Evolutionary conservation across 192 early-diverging fungal genomes (phyloP), one percentile per base, ranked within the genome.

Genomic region (Backusella luteola): DNA sequence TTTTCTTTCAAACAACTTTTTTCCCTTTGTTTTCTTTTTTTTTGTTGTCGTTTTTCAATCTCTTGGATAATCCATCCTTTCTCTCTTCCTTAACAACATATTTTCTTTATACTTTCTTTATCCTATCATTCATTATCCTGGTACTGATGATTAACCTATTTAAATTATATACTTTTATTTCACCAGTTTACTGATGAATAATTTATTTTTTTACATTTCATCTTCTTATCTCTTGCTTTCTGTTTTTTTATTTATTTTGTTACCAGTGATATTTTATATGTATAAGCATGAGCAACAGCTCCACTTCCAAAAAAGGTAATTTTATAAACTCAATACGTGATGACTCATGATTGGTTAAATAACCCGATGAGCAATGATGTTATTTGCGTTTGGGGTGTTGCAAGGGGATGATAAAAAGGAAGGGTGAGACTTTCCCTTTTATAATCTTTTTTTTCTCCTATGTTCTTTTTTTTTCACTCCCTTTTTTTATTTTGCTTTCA

Each of bases 361-460:
- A 49, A 49, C 46, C 46, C 46, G 46, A 49, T 49, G 46, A 49
- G 19, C 46, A 49, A 49, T 49, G 46, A 49, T 49, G 46, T 49
- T 49, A n/a, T 49, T 49, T 49, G 46, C 19, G 46, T 49, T 49
- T 49, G 46, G 6, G 46, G 46, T 49, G 46, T 49, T 49, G 46
- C 46, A 73, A 39, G 35, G 39, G 42, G 71, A 42, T 44, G 32
- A 73, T 52, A 49, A 73, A 73, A 34, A 52, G 49, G 38, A 49
- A 53, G 49, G 49, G 49, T 35, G 63, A 66, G 21, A 34, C 21
- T 23, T 67, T 67, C 63, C 29, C 63, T 66, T 23, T 29, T 49
- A 49, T 7, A 49, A 44, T 21, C 46, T 73, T 73, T 73, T 73
- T 46, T 73, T 73, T 52, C n/a, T 73, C 46, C 46, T 73, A 49